Evolutionary conservation across 208 protist species (phyloP).

Genomic region (Leishmania martiniquensis): DNA sequence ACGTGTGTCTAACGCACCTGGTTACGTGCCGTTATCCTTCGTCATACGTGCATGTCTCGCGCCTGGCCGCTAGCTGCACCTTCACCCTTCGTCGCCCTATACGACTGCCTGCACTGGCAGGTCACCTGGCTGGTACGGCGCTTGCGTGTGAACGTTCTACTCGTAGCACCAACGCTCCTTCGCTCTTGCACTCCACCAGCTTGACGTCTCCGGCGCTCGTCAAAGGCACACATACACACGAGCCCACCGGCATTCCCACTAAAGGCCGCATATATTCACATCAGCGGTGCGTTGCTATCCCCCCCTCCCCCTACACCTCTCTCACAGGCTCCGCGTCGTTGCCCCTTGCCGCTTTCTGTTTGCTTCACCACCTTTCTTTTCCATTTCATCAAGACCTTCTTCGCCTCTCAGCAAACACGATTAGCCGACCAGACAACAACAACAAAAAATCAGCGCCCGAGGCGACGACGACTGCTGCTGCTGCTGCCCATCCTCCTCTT

Average conservation of each 20-base stretch:
- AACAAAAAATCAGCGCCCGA: background rate
- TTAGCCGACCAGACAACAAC: background rate
- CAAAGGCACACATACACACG: background rate
- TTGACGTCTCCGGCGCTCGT: no score
- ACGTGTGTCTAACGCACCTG: background rate
- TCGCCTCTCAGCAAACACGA: background rate
- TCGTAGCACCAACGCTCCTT: background rate
- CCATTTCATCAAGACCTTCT: background rate
- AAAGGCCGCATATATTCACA: background rate
- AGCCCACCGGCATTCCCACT: background rate
- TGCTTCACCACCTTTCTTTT: background rate
- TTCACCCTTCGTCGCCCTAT: background rate
- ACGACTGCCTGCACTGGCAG: background rate
- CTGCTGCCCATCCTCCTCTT: background rate
- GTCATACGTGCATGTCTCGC: background rate
- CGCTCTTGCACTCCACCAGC: background rate
- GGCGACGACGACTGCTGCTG: background rate
- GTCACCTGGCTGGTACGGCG: background rate
- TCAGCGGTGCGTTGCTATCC: background rate
- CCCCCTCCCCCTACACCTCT: background rate
- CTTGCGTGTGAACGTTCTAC: background rate
- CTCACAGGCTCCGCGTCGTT: background rate
- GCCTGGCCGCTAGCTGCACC: background rate
- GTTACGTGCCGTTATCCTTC: background rate
- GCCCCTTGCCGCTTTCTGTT: background rate